Evolutionary conservation across 768 basidiomycete genomes (phyloP), one percentile per base, ranked within the genome.

Genomic region (Leccinum barrowsii): DNA sequence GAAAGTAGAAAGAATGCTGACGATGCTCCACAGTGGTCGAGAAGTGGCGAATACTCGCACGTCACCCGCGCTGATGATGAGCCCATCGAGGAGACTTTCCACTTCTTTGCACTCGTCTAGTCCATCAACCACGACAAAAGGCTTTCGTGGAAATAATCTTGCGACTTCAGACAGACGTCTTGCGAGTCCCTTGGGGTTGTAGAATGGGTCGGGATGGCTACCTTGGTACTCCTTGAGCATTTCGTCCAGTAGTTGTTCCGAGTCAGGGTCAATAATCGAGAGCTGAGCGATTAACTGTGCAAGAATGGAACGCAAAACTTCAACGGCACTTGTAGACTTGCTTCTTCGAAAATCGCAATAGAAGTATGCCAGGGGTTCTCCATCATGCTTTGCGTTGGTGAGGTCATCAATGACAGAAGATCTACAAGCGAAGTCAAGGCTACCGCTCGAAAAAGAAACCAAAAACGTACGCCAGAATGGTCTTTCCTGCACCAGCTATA

Each of bases 281-380:
- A 57, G 21, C 0, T 28, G 49, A 2, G 7, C 12, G 2, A 24
- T 15, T 1, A 68, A 10, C 59, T 70, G 68, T 0, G 55, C n/a
- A 11, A 68, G 59, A n/a, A 70, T 26, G 2, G 66, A 68, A 7
- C 62, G 59, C 50, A 66, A 56, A 8, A 68, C 58, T 24, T 59
- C 62, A 0, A 63, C 44, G 5, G 59, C 56, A 10, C 40, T 55
- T 1, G 56, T 66, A 1, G 62, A 63, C 8, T 19, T 1, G 19
- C n/a, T n/a, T n/a, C n/a, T 54, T 5, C 54, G 55, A 40, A 70
- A 70, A 51, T 69, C 64, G 4, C 68, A 68, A 52, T 68, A 70
- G 47, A 70, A 63, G 21, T 56, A 65, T 1, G 35, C 55, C n/a
- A 65, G 15, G 10, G 48, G 1, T 21, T 52, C 28, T 10, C 28